These are phyloP conservation scores for Adansonia madagascariensis DNA, from an alignment of 441 rosid genomes.

Conservation along the genomic window DNA sequence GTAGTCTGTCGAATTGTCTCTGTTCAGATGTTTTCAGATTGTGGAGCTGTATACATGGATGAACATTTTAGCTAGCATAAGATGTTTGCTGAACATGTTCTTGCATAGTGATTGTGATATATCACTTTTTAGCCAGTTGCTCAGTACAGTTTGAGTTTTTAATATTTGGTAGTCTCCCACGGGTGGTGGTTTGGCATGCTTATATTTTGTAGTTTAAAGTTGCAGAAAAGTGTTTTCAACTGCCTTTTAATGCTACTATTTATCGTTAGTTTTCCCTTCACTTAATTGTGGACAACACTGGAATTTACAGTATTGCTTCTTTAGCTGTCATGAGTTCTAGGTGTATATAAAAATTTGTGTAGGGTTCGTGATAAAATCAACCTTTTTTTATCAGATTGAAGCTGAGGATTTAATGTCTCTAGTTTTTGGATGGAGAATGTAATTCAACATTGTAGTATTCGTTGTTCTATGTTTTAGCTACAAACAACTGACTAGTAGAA, in stretches of 20 bases:
- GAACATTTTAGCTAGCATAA: neutral
- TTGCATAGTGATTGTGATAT: neutral
- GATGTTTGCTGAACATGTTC: neutral
- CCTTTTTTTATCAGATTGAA: neutral
- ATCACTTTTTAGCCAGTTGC: neutral
- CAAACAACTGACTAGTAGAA: neutral
- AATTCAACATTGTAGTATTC: neutral
- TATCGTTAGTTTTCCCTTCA: neutral
- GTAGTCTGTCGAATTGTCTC: constrained; percentile 37
- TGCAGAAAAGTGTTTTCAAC: constrained; percentile 6
- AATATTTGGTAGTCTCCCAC: neutral
- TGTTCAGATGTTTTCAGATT: constrained; percentile 2
- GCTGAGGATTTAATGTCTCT: neutral
- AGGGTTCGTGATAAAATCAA: neutral
- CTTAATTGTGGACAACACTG: neutral
- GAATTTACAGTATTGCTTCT: neutral
- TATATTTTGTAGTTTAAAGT: neutral
- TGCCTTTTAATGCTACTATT: neutral
- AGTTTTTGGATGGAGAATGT: neutral
- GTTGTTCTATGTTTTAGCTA: neutral
- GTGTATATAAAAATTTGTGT: neutral
- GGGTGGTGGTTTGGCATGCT: neutral
- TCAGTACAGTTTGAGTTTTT: neutral
- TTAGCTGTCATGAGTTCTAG: neutral
- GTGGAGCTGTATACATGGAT: neutral